phyloP scores from a whole-genome alignment of 1,139 yeast genomes.

The Pichia sp. region DNA sequence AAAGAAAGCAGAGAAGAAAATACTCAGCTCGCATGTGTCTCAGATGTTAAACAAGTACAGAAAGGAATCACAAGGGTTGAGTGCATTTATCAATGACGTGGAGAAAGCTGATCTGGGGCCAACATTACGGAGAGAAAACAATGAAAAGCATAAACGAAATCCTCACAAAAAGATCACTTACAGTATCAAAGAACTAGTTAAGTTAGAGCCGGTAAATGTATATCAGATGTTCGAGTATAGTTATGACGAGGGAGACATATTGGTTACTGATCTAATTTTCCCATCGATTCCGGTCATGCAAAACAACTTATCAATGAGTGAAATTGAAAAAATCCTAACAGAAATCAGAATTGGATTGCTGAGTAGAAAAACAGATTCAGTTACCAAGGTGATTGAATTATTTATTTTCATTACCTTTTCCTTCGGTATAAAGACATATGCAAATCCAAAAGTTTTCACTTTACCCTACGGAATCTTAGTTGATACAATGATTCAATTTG shows the following conservation, averaged over 20 bases:
- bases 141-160: neutral
- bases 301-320: constrained; percentile 5
- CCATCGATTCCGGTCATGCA: constrained; percentile 13
- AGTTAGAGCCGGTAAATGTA: constrained; percentile 13
- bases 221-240: constrained; percentile 11
- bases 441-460: constrained; percentile 36
- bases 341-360: constrained; percentile 20
- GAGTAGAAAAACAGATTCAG: constrained; percentile 15
- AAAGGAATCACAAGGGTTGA: neutral
- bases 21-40: neutral
- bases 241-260: constrained; percentile 11
- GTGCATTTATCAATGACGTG: constrained; percentile 1
- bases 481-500: constrained; percentile 36
- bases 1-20: neutral
- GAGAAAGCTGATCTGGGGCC: neutral
- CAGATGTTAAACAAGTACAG: neutral
- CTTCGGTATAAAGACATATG: constrained; percentile 24
- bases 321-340: constrained; percentile 21
- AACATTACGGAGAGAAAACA: constrained; percentile 2
- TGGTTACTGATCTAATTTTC: constrained; percentile 19
- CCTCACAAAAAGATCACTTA: constrained; percentile 7
- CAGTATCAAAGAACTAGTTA: constrained; percentile 10
- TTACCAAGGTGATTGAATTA: constrained; percentile 24
- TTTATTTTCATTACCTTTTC: constrained; percentile 29
- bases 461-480: constrained; percentile 36